Evolutionary conservation across 2,329 filamentous ascomycete species (phyloP), one percentile per base, ranked within the genome.

Genomic region (Microascus cirrosus): DNA sequence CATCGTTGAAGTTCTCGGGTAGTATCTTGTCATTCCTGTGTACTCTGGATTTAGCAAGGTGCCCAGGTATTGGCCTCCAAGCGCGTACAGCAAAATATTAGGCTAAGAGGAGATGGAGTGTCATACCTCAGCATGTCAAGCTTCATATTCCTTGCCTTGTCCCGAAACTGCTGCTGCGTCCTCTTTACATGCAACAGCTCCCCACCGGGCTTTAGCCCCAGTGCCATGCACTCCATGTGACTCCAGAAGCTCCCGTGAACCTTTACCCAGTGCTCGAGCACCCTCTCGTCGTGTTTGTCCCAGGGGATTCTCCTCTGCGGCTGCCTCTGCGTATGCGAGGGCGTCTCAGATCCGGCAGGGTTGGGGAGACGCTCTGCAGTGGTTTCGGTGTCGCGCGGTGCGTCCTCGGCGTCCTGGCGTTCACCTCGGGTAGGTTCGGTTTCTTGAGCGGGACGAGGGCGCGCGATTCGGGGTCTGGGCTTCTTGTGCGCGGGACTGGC

Each of bases 111-210:
- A 13, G 18, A 42, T 7, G 36, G 36, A 13, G 22, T 24, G 10
- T 66, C 71, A 59, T 62, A 73, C 71, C 72, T 72, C 18, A 83
- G 69, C 53, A 77, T 72, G 35, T 77, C 74, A 39, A 79, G 76
- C 69, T 83, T 83, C 58, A 81, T 62, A 58, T 80, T 76, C 55
- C 80, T 76, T n/a, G 80, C 80, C 67, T 78, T 80, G 71, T 83
- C 80, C 7, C 80, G 78, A 59, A 80, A 73, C 4, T 78, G 76
- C 65, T 82, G 80, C 68, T 82, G 80, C 62, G 77, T 74, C 55
- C 80, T 77, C 58, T 24, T 60, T 60, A 42, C 13, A n/a, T 13
- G 20, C 20, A 57, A 57, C 32, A 53, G 8, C 8, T 52, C 66
- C 61, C 55, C 56, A 8, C 28, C 28, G 8, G 28, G 28, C 28